phyloP scores from a whole-genome alignment of 2,329 filamentous ascomycete genomes.

The Botrytis deweyae region DNA sequence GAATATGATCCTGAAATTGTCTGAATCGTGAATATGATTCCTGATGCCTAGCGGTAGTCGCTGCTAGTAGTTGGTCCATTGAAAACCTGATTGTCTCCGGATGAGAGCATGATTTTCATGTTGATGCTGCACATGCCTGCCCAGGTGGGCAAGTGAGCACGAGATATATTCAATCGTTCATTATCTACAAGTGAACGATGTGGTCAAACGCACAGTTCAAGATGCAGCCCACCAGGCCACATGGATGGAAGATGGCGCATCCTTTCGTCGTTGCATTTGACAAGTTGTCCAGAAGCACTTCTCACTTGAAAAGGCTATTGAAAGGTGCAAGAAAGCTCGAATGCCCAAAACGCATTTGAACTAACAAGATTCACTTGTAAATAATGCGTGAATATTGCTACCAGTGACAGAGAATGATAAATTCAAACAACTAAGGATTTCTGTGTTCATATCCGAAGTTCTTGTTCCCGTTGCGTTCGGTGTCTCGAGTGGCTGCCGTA shows the following conservation, averaged over 20 bases:
- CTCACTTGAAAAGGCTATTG: not conserved
- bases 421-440: not conserved
- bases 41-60: not conserved
- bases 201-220: not conserved
- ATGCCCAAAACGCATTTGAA: not conserved
- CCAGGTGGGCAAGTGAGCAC: not conserved
- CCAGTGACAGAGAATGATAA: not conserved
- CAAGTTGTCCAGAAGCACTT: not conserved
- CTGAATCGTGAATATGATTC: not conserved
- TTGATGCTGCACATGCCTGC: not conserved
- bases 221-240: not conserved
- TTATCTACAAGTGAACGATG: no score
- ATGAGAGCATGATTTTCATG: not conserved
- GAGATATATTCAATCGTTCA: not conserved
- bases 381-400: slow-evolving; percentile 32
- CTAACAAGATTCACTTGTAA: slow-evolving; percentile 44
- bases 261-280: not conserved
- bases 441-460: not conserved
- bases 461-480: not conserved
- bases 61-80: not conserved
- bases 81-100: not conserved
- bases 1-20: not conserved
- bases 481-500: not conserved
- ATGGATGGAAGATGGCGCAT: not conserved
- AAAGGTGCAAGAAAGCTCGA: not conserved